Percentiles rank a stretch among this genome's conserved stretches.
Conservation (phyloP, 129 eudicot species). For the Centaurea solstitialis region DNA sequence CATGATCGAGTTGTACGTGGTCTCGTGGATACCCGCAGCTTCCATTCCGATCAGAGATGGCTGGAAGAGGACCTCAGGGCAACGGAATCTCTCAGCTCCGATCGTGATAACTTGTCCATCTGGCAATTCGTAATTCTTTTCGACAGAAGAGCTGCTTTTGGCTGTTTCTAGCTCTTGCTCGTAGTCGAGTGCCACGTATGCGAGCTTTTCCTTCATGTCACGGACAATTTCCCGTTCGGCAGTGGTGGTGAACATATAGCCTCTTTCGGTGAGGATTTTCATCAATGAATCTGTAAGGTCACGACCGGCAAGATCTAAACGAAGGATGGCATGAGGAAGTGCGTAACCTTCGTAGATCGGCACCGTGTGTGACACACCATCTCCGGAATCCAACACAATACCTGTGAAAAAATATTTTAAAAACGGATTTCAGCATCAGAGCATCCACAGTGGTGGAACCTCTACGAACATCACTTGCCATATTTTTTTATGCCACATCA, state of each 20-base stretch:
- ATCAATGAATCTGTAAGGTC: slow-evolving; percentile 54
- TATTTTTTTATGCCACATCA: too few relatives aligned
- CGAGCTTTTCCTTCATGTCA: slow-evolving; percentile 61
- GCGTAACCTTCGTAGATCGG: slow-evolving; percentile 32
- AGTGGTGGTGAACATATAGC: slow-evolving; percentile 66
- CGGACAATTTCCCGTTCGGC: slow-evolving; percentile 73
- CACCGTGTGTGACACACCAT: slow-evolving; percentile 46
- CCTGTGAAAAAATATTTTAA: slow-evolving; percentile 16
- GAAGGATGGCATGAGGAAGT: slow-evolving; percentile 27
- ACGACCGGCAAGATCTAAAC: slow-evolving; percentile 54
- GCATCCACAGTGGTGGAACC: too few relatives aligned
- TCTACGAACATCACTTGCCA: too few relatives aligned
- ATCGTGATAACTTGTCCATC: slow-evolving; percentile 54
- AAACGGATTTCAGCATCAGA: neutral
- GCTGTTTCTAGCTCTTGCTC: slow-evolving; percentile 60
- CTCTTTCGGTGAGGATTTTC: slow-evolving; percentile 62
- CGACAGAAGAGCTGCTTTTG: slow-evolving; percentile 55
- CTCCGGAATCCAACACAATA: slow-evolving; percentile 59
- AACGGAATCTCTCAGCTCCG: slow-evolving; percentile 57
- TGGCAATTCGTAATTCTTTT: slow-evolving; percentile 53
- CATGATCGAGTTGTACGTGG: slow-evolving; percentile 62
- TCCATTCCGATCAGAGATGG: slow-evolving; percentile 56
- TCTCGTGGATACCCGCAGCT: slow-evolving; percentile 57
- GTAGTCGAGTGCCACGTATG: slow-evolving; percentile 59
- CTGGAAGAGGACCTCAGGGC: slow-evolving; percentile 59